Base-by-base conservation (phyloP, 768 basidiomycete genomes). In the Boletus vermiculosoides region DNA sequence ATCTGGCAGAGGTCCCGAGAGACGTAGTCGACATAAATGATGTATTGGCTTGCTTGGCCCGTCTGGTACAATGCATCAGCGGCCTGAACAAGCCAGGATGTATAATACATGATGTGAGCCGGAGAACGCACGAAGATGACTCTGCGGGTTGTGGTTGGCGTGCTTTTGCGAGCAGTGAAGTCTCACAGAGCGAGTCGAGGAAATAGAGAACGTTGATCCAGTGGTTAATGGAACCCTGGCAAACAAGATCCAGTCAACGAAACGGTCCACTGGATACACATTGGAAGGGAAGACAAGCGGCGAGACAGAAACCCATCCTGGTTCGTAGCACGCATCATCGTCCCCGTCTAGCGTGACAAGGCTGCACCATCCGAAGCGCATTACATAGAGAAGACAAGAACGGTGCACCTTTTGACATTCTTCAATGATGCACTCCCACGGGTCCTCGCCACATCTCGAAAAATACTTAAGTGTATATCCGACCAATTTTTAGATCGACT, bases 181-280 rank as follows among this genome's bases (percentile, higher is more conserved):
- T 81, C 66, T 92, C 91, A 70, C 90, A 94, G 13, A 97, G 79
- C 0, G 89, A 86, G 71, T 96, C 94, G 42, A 98, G 82, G 67
- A 95, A 86, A 70, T 96, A 93, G 0, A 97, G 77, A 57, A 96
- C 87, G 71, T 97, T 97, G 64, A 98, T 95, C n/a, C 92, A 80
- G 31, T 88, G 84, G 71, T 97, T 95, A 20, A 96, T 84, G 0
- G 89, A 86, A 49, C 90, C 92, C 90, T 91, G 28, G 6, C 3
- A 28, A 28, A 5, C 6, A 28, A 13, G 11, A 2, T 15, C 23
- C 20, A 25, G 20, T 36, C 49, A 45, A 40, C 7, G 36, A 45
- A 36, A 30, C 8, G 31, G 9, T 8, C 20, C 15, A 37, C 0
- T 31, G 5, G 25, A 39, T 30, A 10, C 25, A 11, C 4, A 54